phyloP scores from a whole-genome alignment of 768 basidiomycete genomes.

The Tricholoma sp. region DNA sequence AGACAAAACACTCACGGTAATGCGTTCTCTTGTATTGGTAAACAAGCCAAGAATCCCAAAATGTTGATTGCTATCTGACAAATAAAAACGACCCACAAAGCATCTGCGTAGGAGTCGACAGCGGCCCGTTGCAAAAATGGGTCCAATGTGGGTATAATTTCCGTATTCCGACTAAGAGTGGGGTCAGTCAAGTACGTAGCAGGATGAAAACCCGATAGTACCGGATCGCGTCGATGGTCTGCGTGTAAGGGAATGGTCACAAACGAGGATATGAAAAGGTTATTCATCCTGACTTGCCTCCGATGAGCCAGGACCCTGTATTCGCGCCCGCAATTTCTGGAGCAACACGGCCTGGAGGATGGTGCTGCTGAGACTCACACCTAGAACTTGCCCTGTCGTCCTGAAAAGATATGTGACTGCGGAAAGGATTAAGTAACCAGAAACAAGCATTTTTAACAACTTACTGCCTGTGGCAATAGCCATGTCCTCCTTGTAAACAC shows the following conservation, averaged over 20 bases:
- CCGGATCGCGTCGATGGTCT: constrained; percentile 76
- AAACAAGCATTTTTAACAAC: constrained; percentile 26
- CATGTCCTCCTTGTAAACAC: constrained; percentile 75
- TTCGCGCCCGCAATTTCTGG: constrained; percentile 62
- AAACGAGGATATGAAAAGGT: constrained; percentile 6
- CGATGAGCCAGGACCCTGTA: constrained; percentile 69
- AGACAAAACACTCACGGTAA: constrained; percentile 45
- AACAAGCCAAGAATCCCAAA: constrained; percentile 58
- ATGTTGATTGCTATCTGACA: constrained; percentile 67
- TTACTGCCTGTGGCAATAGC: constrained; percentile 88
- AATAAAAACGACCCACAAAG: constrained; percentile 78
- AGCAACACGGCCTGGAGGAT: constrained; percentile 78
- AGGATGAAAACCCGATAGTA: constrained; percentile 20
- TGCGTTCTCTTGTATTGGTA: constrained; percentile 73
- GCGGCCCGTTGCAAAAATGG: constrained; percentile 55
- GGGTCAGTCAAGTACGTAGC: neutral
- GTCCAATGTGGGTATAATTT: constrained; percentile 61
- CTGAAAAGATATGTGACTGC: constrained; percentile 91
- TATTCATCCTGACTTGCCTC: constrained; percentile 45
- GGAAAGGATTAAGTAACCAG: constrained; percentile 3
- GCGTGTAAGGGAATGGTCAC: constrained; percentile 11
- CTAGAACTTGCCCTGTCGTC: constrained; percentile 92
- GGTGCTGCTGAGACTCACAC: constrained; percentile 84
- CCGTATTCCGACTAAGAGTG: constrained; percentile 58
- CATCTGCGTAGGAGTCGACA: constrained; percentile 71